Percentiles rank a stretch among this genome's conserved stretches.
These are phyloP conservation scores for Colletotrichum sansevieriae DNA, from an alignment of 2,329 filamentous ascomycete species.

Conservation along the genomic window DNA sequence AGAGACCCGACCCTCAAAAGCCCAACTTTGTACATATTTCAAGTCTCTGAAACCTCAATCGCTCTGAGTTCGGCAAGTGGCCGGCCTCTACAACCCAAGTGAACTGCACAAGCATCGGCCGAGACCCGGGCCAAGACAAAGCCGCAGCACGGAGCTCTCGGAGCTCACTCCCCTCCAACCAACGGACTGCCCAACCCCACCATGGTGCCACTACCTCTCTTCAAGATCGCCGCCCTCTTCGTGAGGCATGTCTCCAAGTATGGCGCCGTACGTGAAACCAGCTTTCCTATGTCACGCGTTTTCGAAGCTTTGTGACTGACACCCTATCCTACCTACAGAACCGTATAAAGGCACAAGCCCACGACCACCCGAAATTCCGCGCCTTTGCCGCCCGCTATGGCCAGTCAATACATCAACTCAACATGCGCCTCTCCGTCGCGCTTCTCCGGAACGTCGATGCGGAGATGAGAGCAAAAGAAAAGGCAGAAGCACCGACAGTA, in stretches of 20 bases:
- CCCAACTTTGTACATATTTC: background rate
- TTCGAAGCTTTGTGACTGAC: conserved; percentile 18
- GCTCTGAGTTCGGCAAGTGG: background rate
- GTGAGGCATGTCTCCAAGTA: conserved; percentile 77
- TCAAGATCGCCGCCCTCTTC: conserved; percentile 75
- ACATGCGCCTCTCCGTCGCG: conserved; percentile 74
- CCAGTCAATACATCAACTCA: conserved; percentile 74
- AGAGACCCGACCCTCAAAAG: background rate
- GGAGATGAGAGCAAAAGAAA: conserved; percentile 71
- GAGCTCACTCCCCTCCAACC: conserved; percentile 35
- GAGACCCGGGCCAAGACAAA: conserved; percentile 31
- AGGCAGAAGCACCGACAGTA: conserved; percentile 73
- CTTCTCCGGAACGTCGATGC: conserved; percentile 69
- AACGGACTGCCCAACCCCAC: conserved; percentile 36
- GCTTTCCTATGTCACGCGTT: background rate
- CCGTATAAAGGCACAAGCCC: conserved; percentile 74
- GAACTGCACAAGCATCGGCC: conserved; percentile 11
- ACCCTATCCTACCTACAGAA: conserved; percentile 60
- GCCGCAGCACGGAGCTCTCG: conserved; percentile 33
- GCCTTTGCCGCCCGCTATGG: conserved; percentile 72
- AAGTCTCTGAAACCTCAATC: background rate
- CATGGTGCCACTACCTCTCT: conserved; percentile 76
- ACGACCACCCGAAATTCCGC: conserved; percentile 73
- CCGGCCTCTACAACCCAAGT: conserved; percentile 1
- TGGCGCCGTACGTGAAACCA: conserved; percentile 69